phyloP scores from a whole-genome alignment of 148 eudicot species.

The Spergularia bocconei region DNA sequence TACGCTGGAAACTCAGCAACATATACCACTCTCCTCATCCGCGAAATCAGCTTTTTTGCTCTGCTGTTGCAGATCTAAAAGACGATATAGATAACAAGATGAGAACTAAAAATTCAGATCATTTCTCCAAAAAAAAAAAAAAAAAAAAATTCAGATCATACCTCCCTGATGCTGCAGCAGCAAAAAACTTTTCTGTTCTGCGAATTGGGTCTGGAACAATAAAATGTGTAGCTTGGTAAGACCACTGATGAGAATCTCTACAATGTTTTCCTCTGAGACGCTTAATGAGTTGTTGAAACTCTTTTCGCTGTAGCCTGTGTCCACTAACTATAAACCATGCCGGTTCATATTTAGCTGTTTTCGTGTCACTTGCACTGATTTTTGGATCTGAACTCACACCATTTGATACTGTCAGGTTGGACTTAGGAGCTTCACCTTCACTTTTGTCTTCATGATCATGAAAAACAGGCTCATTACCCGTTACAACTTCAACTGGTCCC shows the following conservation, averaged over 20 bases:
- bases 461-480: slow-evolving; percentile 47
- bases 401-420: slow-evolving; percentile 19
- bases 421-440: slow-evolving; percentile 32
- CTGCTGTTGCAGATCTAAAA: not conserved
- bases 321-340: slow-evolving; percentile 79
- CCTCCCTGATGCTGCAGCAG: slow-evolving; percentile 99
- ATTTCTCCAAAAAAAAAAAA: too few species aligned
- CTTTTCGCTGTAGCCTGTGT: slow-evolving; percentile 83
- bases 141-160: slow-evolving; percentile 23
- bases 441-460: slow-evolving; percentile 12
- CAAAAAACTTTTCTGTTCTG: slow-evolving; percentile 94
- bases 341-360: slow-evolving; percentile 37
- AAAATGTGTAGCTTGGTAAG: slow-evolving; percentile 96
- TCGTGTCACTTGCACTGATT: not conserved
- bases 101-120: not conserved
- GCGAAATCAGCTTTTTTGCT: not conserved
- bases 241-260: slow-evolving; percentile 94
- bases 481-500: slow-evolving; percentile 34
- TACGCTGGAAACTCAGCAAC: not conserved
- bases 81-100: not conserved
- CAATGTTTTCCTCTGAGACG: slow-evolving; percentile 77
- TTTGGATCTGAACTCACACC: slow-evolving; percentile 13
- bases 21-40: not conserved
- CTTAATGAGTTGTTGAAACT: slow-evolving; percentile 78
- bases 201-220: slow-evolving; percentile 80